These are phyloP conservation scores for Microthlaspi erraticum DNA, from an alignment of 345 rosid species.

Conservation along the genomic window DNA sequence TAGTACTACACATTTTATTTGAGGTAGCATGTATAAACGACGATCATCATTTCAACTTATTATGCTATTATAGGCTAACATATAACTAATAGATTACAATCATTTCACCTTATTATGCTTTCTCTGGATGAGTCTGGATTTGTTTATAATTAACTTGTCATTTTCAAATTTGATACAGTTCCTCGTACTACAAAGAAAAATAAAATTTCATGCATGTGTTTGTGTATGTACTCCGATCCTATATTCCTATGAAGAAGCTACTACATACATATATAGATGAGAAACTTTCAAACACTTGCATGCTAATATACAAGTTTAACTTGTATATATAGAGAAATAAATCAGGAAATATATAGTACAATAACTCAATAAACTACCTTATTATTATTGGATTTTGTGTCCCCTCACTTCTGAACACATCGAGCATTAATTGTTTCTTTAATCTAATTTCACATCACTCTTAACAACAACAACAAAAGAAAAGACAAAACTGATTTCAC, in stretches of 20 bases:
- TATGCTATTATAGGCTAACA: not conserved
- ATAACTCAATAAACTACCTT: not conserved
- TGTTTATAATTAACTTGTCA: slow-evolving; percentile 8
- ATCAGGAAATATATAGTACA: slow-evolving; percentile 17
- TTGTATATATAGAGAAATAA: not conserved
- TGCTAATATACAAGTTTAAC: slow-evolving; percentile 10
- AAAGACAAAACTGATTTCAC: slow-evolving; percentile 2
- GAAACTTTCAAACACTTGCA: slow-evolving; percentile 18
- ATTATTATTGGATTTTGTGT: not conserved
- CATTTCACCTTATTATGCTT: not conserved
- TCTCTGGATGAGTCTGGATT: not conserved
- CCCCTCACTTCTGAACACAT: slow-evolving; percentile 28
- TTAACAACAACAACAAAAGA: too few relatives aligned
- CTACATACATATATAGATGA: not conserved
- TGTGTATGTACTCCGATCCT: slow-evolving; percentile 4
- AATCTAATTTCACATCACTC: slow-evolving; percentile 27
- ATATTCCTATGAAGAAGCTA: not conserved
- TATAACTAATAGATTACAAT: not conserved
- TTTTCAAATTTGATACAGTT: slow-evolving; percentile 1
- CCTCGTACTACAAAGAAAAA: not conserved
- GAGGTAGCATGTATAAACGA: not conserved
- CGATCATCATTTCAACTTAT: slow-evolving; percentile 1
- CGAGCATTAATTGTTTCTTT: slow-evolving; percentile 20
- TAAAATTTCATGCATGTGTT: slow-evolving; percentile 11
- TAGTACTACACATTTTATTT: not conserved